Base-by-base conservation (phyloP, 208 protist genomes). In the Acanthamoeba healyi region DNA sequence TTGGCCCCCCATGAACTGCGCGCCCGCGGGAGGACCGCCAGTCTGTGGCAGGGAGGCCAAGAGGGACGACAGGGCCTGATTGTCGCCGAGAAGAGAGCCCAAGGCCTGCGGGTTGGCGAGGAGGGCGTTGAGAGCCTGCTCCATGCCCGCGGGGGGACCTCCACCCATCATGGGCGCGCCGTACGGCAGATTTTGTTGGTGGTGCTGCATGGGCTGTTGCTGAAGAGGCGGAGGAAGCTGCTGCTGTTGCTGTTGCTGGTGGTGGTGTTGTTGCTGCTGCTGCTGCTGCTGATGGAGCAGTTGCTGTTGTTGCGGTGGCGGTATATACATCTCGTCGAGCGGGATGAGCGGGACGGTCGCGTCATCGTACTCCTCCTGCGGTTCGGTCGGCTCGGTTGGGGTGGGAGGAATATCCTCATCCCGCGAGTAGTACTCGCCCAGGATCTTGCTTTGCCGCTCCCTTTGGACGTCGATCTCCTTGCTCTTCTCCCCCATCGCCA, bases 341-440 rank as follows among this genome's bases (percentile, higher is more conserved):
- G 74, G 74, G 44, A 84, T 84, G n/a, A 42, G 24, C n/a, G 38
- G 74, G 10, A 84, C 74, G 42, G 36, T 32, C 7, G 24, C 38
- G 34, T 84, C 74, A 38, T 84, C 44, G 74, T 56, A 54, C 22
- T 84, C 74, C 74, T 84, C 74, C 44, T 44, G 74, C 24, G 74
- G 10, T 24, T 44, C 42, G 74, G 38, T 15, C 36, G 74, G 74
- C 22, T 84, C 74, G 36, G 74, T 54, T 15, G 74, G 74, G 44
- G 36, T 54, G 44, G 36, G 42, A 49, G 74, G 74, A n/a, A 84
- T 84, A 34, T 84, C 74, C 74, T 84, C 74, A 32, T 44, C 42
- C 22, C 74, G 74, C 14, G 44, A 0, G 29, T 84, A 84, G 42
- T 44, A 56, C 74, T 84, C 74, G n/a, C 36, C 44, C 34, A 84